Conservation (phyloP, 2,329 filamentous ascomycete genomes). For the Colletotrichum scovillei region DNA sequence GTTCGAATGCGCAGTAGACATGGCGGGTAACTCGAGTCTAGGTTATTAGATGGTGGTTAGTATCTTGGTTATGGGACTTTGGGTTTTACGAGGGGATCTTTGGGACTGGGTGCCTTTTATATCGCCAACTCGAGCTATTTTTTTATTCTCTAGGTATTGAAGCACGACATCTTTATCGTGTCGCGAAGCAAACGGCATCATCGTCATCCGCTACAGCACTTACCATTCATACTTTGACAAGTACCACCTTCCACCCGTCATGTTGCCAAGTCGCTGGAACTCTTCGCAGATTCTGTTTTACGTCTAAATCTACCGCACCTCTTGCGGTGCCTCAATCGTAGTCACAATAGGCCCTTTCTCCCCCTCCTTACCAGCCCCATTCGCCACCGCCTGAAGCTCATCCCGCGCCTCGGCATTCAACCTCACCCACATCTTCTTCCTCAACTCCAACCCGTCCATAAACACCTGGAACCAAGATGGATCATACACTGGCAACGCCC, state of each 20-base stretch:
- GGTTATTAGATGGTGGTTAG: neutral
- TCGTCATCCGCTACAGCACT: neutral
- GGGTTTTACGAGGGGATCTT: neutral
- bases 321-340: conserved; percentile 8
- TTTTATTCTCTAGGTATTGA: neutral
- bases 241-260: neutral
- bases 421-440: conserved; percentile 68
- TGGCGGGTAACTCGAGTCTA: too few species aligned
- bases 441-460: conserved; percentile 63
- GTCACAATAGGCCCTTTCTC: conserved; percentile 14
- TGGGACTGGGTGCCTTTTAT: neutral
- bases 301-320: neutral
- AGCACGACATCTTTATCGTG: neutral
- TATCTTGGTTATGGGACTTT: neutral
- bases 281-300: neutral
- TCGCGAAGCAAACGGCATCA: neutral
- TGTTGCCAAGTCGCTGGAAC: neutral
- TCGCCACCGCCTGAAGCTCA: neutral
- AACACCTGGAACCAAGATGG: conserved; percentile 61
- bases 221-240: neutral
- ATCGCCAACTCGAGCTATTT: neutral
- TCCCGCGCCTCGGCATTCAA: conserved; percentile 51
- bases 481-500: conserved; percentile 57
- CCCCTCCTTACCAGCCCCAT: neutral
- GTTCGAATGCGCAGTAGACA: too few species aligned